A percentile compares a stretch with the other conserved stretches of the same genome.
Evolutionary conservation across 2,329 filamentous ascomycete species (phyloP).

Genomic region (Beauveria rudraprayagi): DNA sequence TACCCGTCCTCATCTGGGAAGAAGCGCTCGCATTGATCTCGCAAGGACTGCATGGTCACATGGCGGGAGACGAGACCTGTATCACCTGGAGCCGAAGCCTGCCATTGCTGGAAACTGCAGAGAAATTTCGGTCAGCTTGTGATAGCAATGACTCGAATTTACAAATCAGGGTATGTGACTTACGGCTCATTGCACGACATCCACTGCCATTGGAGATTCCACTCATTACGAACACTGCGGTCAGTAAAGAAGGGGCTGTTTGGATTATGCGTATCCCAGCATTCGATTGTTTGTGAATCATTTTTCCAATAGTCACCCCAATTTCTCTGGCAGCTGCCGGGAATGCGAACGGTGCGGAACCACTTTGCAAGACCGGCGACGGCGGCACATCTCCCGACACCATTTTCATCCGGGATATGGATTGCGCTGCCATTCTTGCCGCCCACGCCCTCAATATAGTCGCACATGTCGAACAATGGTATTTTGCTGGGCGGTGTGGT

Average conservation of each 20-base stretch:
- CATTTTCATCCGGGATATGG: conserved; percentile 1
- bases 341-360: conserved; percentile 7
- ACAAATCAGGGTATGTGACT: not conserved
- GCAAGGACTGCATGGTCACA: not conserved
- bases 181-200: conserved; percentile 12
- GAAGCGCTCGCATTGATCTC: conserved; percentile 8
- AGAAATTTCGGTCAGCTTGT: not conserved
- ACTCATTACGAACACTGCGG: not conserved
- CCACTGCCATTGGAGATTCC: conserved; percentile 10
- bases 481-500: conserved; percentile 23
- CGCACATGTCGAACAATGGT: conserved; percentile 29
- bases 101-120: conserved; percentile 7
- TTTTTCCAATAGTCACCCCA: not conserved
- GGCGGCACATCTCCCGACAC: conserved; percentile 5
- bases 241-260: conserved; percentile 4
- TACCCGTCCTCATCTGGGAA: conserved; percentile 10
- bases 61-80: conserved; percentile 6
- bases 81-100: conserved; percentile 1
- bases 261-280: conserved; percentile 8
- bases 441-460: conserved; percentile 19
- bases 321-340: not conserved
- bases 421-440: not conserved
- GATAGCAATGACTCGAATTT: too few species aligned
- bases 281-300: not conserved
- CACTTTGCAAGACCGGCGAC: not conserved